These are phyloP conservation scores for Leccinum pachyderme DNA, from an alignment of 1,284 basidiomycete species.

Conservation along the genomic window DNA sequence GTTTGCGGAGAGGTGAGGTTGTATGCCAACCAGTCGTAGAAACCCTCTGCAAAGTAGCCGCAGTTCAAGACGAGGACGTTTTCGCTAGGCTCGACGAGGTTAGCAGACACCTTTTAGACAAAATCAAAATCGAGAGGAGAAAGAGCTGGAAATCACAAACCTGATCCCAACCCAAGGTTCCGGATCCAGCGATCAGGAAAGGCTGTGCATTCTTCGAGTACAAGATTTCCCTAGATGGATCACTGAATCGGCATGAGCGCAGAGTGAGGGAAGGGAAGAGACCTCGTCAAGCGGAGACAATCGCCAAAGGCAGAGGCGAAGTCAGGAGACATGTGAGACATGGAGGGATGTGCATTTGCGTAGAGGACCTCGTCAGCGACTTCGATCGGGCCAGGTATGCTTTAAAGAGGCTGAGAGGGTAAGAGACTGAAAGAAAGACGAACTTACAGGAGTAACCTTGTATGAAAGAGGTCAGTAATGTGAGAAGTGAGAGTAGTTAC, in stretches of 20 bases:
- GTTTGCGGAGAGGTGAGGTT: neutral
- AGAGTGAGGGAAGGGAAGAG: neutral
- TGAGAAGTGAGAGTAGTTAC: neutral
- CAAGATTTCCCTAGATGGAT: conserved; percentile 60
- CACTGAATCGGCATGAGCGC: neutral
- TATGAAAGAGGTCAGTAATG: neutral
- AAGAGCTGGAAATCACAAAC: conserved; percentile 32
- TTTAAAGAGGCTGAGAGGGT: conserved; percentile 23
- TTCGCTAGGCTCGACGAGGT: conserved; percentile 81
- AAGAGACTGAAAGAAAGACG: neutral
- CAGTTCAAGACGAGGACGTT: conserved; percentile 79
- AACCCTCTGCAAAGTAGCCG: conserved; percentile 90
- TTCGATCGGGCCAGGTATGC: conserved; percentile 84
- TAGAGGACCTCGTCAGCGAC: conserved; percentile 77
- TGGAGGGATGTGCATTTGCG: conserved; percentile 84
- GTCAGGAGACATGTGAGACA: conserved; percentile 89
- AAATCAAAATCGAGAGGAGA: neutral
- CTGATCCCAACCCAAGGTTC: conserved; percentile 95
- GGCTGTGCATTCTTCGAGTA: conserved; percentile 79
- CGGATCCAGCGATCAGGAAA: conserved; percentile 89
- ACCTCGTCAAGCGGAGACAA: conserved; percentile 84
- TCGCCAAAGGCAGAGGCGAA: conserved; percentile 92
- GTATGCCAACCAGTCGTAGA: conserved; percentile 68
- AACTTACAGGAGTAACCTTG: conserved; percentile 65
- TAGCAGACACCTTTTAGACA: conserved; percentile 63